Evolutionary conservation across 2,329 filamentous ascomycete genomes (phyloP).

Genomic region (Aspergillus alliaceus): DNA sequence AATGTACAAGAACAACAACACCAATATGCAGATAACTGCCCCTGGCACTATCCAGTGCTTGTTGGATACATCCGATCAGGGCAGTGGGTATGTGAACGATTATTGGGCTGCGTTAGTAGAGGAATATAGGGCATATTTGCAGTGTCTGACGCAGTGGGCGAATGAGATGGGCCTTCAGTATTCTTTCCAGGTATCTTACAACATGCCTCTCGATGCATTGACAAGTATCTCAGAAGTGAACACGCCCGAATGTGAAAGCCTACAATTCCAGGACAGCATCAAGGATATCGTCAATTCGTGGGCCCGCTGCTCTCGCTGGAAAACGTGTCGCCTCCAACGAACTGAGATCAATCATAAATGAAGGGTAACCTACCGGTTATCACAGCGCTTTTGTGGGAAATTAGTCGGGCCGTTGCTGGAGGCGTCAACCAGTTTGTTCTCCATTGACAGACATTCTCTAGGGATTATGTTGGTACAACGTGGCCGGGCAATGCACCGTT

Average conservation of each 20-base stretch:
- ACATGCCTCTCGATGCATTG: constrained; percentile 41
- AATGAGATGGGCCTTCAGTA: constrained; percentile 31
- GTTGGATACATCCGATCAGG: constrained; percentile 7
- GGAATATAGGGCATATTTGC: constrained; percentile 27
- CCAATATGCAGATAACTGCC: constrained; percentile 2
- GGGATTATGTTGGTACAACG: constrained; percentile 46
- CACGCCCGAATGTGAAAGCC: constrained; percentile 40
- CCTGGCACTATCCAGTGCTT: constrained; percentile 9
- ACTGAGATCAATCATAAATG: constrained; percentile 27
- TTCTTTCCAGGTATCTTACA: constrained; percentile 41
- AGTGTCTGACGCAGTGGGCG: constrained; percentile 31
- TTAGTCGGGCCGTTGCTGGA: constrained; percentile 42
- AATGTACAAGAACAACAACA: constrained; percentile 12
- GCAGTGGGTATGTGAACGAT: constrained; percentile 9
- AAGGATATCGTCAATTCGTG: constrained; percentile 43
- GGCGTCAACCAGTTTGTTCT: constrained; percentile 48
- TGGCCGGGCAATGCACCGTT: constrained; percentile 52
- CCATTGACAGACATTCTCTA: constrained; percentile 46
- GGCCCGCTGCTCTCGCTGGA: constrained; percentile 39
- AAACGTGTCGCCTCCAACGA: constrained; percentile 42
- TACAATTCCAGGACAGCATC: constrained; percentile 34
- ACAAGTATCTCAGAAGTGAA: constrained; percentile 34
- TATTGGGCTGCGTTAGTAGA: constrained; percentile 6
- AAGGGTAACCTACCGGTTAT: constrained; percentile 28
- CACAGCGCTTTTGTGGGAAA: constrained; percentile 33